A percentile compares a stretch with the other conserved stretches of the same genome.
Conservation (phyloP, 768 basidiomycete species). For the Filobasidium wieringae region DNA sequence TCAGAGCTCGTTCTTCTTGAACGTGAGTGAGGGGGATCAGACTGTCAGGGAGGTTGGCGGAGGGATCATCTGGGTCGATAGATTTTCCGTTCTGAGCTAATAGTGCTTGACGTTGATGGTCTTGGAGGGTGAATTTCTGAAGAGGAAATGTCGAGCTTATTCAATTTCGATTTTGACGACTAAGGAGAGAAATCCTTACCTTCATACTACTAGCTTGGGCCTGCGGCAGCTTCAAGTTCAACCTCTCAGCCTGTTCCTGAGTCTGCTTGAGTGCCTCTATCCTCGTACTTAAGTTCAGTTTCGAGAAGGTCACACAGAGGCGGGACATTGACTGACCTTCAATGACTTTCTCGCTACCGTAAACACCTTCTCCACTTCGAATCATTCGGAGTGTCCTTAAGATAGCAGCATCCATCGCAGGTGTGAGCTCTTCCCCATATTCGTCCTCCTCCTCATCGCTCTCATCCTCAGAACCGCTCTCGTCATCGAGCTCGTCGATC, state of each 20-base stretch:
- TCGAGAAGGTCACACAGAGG: background rate
- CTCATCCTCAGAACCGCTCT: conserved; percentile 56
- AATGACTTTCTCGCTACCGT: conserved; percentile 61
- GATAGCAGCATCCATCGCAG: conserved; percentile 85
- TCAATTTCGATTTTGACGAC: conserved; percentile 19
- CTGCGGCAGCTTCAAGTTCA: conserved; percentile 2
- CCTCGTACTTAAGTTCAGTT: background rate
- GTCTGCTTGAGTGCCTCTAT: conserved; percentile 18
- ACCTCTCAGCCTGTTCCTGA: conserved; percentile 3
- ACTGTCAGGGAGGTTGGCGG: conserved; percentile 39
- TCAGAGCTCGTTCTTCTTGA: conserved; percentile 63
- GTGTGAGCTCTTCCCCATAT: conserved; percentile 87
- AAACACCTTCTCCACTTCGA: conserved; percentile 73
- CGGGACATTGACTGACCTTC: conserved; percentile 48
- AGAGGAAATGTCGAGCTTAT: background rate
- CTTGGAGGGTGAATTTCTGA: conserved; percentile 32
- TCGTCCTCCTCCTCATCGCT: conserved; percentile 72
- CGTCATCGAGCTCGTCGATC: conserved; percentile 42
- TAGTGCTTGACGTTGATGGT: conserved; percentile 39
- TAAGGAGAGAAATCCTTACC: conserved; percentile 9
- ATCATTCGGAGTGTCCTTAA: conserved; percentile 79
- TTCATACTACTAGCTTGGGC: conserved; percentile 1
- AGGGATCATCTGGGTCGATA: conserved; percentile 16
- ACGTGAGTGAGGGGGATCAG: conserved; percentile 51
- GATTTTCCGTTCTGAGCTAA: conserved; percentile 23